Evolutionary conservation across 495 filamentous ascomycete genomes (phyloP).

Genomic region (Penicillium silybi): DNA sequence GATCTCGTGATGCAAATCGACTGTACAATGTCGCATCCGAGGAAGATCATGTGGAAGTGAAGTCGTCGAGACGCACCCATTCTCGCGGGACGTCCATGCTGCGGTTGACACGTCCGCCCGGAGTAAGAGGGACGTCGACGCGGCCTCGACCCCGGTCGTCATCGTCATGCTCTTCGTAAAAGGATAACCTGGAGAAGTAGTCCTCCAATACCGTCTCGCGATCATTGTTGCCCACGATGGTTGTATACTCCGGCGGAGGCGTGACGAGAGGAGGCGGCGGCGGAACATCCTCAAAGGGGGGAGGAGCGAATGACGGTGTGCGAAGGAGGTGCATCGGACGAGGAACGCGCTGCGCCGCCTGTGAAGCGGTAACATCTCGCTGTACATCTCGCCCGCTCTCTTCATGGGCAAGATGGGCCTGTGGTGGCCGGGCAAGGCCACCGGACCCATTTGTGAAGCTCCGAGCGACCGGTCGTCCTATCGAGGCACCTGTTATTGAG

Average conservation of each 20-base stretch:
- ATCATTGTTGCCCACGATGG: constrained; percentile 74
- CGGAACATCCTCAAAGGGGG: constrained; percentile 81
- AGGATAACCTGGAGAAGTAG: constrained; percentile 75
- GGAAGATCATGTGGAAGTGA: constrained; percentile 19
- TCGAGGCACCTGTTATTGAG: constrained; percentile 1
- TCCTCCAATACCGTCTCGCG: constrained; percentile 76
- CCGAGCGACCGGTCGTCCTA: constrained; percentile 24
- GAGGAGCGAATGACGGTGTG: constrained; percentile 85
- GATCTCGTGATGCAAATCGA: constrained; percentile 13
- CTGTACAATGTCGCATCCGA: not conserved
- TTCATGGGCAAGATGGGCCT: constrained; percentile 45
- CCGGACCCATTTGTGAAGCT: constrained; percentile 47
- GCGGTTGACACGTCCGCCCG: constrained; percentile 63
- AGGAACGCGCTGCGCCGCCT: not conserved
- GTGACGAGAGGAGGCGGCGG: constrained; percentile 83
- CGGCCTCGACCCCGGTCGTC: constrained; percentile 46
- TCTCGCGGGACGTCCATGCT: constrained; percentile 62
- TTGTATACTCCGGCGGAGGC: constrained; percentile 84
- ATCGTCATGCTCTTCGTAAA: constrained; percentile 54
- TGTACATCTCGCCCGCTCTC: constrained; percentile 30
- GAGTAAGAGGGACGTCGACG: constrained; percentile 64
- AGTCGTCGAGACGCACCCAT: constrained; percentile 49
- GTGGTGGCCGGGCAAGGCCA: constrained; percentile 43
- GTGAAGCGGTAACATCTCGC: not conserved
- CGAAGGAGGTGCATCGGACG: constrained; percentile 88